phyloP scores from a whole-genome alignment of 805 yeast species.

The Grigorovia yakushimaensis region DNA sequence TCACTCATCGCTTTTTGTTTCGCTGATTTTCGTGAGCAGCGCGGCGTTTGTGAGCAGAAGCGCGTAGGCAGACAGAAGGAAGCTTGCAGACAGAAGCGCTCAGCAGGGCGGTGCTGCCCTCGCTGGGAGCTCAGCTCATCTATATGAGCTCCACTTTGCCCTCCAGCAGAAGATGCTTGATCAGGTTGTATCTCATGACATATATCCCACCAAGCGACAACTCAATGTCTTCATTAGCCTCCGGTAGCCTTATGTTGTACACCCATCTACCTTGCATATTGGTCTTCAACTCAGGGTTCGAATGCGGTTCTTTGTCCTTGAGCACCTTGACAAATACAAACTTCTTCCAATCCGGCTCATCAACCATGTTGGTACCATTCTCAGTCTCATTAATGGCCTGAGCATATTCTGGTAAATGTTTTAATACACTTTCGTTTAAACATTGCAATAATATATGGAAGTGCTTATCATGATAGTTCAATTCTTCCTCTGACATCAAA shows the following conservation, averaged over 20 bases:
- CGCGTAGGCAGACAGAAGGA: too few relatives aligned
- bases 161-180: conserved; percentile 32
- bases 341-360: conserved; percentile 60
- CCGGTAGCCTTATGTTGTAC: conserved; percentile 36
- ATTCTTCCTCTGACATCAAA: conserved; percentile 48
- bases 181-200: conserved; percentile 57
- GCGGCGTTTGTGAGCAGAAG: too few relatives aligned
- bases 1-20: too few relatives aligned
- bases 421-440: conserved; percentile 58
- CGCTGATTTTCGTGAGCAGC: too few relatives aligned
- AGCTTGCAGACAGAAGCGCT: too few relatives aligned
- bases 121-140: too few relatives aligned
- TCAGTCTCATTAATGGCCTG: conserved; percentile 69
- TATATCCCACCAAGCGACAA: conserved; percentile 58
- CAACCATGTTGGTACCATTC: conserved; percentile 65
- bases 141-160: conserved; percentile 38
- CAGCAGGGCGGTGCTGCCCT: too few relatives aligned
- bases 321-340: conserved; percentile 57
- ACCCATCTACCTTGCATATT: conserved; percentile 27
- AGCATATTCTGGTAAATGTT: conserved; percentile 54
- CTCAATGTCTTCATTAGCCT: conserved; percentile 42
- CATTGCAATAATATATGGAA: conserved; percentile 52
- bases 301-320: conserved; percentile 11
- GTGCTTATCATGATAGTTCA: conserved; percentile 59
- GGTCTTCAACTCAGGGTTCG: conserved; percentile 10